Evolutionary conservation across 257 asterid genomes (phyloP).

Genomic region (Jacaranda mimosifolia): DNA sequence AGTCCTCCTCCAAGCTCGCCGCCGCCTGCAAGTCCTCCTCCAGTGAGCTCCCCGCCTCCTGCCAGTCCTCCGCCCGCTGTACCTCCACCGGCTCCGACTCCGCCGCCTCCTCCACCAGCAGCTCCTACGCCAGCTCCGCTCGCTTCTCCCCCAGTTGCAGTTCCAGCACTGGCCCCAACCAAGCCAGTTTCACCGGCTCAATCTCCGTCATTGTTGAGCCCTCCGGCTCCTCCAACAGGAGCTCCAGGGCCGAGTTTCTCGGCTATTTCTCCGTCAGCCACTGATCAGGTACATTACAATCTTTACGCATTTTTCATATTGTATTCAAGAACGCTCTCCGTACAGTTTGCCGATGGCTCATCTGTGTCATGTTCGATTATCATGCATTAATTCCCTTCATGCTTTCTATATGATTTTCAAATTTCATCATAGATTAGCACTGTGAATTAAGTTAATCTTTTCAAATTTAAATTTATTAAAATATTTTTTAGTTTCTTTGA

Average conservation of each 20-base stretch:
- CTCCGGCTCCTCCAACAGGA: constrained; percentile 43
- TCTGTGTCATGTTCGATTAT: too few relatives aligned
- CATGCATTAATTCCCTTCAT: too few relatives aligned
- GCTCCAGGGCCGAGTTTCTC: constrained; percentile 54
- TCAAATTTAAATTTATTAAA: too few relatives aligned
- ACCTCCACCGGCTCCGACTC: constrained; percentile 39
- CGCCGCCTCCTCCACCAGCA: constrained; percentile 47
- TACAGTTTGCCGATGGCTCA: too few relatives aligned
- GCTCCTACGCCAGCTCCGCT: constrained; percentile 42
- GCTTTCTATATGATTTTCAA: too few relatives aligned
- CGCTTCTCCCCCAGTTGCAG: constrained; percentile 36
- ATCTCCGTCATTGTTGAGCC: constrained; percentile 44
- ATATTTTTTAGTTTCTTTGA: too few relatives aligned
- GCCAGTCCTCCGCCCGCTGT: constrained; percentile 22
- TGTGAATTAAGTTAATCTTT: too few relatives aligned
- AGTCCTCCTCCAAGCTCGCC: too few relatives aligned
- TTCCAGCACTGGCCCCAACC: not conserved
- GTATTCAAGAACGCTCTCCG: not conserved
- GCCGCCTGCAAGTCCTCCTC: constrained; percentile 33
- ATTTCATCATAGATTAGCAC: too few relatives aligned
- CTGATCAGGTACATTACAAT: not conserved
- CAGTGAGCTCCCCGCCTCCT: constrained; percentile 15
- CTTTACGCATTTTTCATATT: not conserved
- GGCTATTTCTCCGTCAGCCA: constrained; percentile 46
- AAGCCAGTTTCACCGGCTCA: constrained; percentile 19